Evolutionary conservation across 352 stramenopile species (phyloP).

Genomic region (Bremia lactucae): DNA sequence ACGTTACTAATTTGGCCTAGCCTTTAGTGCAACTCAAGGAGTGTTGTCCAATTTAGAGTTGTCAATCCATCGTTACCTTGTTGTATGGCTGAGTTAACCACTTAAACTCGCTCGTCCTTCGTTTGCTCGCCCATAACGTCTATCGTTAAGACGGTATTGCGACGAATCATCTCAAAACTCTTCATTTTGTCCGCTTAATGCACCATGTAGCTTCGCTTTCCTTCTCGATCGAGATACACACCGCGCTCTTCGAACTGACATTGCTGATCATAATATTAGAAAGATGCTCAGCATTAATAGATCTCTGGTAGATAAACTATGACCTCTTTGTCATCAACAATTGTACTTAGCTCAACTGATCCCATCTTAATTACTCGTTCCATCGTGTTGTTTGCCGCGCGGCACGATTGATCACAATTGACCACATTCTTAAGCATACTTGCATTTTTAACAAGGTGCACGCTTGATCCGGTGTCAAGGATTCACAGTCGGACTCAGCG

Average conservation of each 20-base stretch:
- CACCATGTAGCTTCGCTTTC: neutral
- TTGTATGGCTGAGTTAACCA: no score
- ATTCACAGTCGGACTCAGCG: neutral
- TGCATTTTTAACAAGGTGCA: constrained; percentile 4
- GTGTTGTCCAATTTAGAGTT: neutral
- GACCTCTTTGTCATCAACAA: neutral
- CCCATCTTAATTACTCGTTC: neutral
- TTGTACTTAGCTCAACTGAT: neutral
- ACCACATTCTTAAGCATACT: constrained; percentile 2
- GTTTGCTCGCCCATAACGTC: neutral
- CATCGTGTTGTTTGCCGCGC: no score
- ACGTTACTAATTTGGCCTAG: constrained; percentile 1
- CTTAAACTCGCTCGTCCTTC: neutral
- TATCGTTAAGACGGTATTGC: neutral
- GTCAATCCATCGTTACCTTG: no score
- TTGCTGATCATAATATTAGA: neutral
- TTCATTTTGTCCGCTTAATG: neutral
- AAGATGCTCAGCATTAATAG: neutral
- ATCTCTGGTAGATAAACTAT: neutral
- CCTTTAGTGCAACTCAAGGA: neutral
- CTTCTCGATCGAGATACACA: neutral
- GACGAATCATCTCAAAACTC: neutral
- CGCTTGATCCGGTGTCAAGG: constrained; percentile 5
- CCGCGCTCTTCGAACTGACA: neutral
- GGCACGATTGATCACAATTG: no score